phyloP scores from a whole-genome alignment of 331 rosid genomes.

The Cydonia oblonga region DNA sequence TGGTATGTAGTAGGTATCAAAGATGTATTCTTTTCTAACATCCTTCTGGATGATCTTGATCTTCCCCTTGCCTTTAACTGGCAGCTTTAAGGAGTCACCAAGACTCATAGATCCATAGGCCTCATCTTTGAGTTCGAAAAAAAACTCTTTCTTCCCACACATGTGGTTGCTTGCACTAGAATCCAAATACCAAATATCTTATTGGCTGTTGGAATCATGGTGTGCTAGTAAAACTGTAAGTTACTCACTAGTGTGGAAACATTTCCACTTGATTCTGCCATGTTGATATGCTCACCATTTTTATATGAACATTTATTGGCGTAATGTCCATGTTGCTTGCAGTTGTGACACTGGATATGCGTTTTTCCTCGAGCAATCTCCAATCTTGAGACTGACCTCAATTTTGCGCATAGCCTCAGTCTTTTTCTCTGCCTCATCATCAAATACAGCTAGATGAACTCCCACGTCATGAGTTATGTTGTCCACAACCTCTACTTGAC shows the following conservation, averaged over 20 bases:
- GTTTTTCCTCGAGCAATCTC: not conserved
- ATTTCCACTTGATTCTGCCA: not conserved
- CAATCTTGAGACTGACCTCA: not conserved
- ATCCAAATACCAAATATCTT: not conserved
- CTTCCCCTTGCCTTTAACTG: not conserved
- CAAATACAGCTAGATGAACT: rapidly evolving
- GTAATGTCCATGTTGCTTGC: not conserved
- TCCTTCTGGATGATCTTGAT: not conserved
- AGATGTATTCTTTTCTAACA: not conserved
- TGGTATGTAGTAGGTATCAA: not conserved
- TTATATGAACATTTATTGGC: not conserved
- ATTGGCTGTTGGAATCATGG: not conserved
- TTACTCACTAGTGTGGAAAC: too few species aligned
- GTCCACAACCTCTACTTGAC: not conserved
- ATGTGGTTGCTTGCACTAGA: not conserved
- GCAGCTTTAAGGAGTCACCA: not conserved
- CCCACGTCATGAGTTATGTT: not conserved
- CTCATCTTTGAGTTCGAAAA: not conserved
- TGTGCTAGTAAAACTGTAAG: not conserved
- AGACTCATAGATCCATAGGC: not conserved
- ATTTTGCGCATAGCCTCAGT: not conserved
- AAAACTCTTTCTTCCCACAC: not conserved
- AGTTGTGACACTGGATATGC: not conserved
- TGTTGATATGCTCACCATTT: not conserved
- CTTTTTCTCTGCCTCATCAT: rapidly evolving